A percentile compares a stretch with the other conserved stretches of the same genome.
Conservation (phyloP, 2,329 filamentous ascomycete species). For the Fusarium sp. region DNA sequence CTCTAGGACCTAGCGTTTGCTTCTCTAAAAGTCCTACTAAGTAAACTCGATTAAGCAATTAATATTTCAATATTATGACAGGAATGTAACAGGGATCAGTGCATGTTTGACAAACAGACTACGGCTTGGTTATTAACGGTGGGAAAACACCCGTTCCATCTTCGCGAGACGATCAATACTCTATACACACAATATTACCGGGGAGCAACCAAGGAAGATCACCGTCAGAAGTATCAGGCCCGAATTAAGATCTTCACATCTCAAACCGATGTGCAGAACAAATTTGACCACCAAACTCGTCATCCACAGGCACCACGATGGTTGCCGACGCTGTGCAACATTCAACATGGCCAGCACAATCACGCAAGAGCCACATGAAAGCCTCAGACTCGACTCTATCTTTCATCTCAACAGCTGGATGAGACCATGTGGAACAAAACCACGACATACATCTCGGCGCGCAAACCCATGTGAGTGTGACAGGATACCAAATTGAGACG, state of each 20-base stretch:
- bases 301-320: constrained; percentile 2
- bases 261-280: constrained; percentile 17
- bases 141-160: background rate
- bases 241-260: constrained; percentile 31
- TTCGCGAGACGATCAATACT: background rate
- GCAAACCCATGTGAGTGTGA: constrained; percentile 21
- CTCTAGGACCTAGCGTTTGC: too few relatives aligned
- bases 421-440: background rate
- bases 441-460: constrained; percentile 18
- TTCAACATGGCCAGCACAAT: constrained; percentile 1
- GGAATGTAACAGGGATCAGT: background rate
- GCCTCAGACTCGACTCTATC: constrained; percentile 12
- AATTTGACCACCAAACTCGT: constrained; percentile 15
- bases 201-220: background rate
- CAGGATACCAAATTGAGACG: constrained; percentile 25
- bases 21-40: too few relatives aligned
- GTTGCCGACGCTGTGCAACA: constrained; percentile 16
- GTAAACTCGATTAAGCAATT: background rate
- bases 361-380: background rate
- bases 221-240: background rate
- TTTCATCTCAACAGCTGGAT: background rate
- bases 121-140: background rate
- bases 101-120: background rate
- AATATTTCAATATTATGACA: background rate
- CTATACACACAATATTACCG: background rate